Conservation (phyloP, 169 alveolate species). For the Plasmodium gaboni region DNA sequence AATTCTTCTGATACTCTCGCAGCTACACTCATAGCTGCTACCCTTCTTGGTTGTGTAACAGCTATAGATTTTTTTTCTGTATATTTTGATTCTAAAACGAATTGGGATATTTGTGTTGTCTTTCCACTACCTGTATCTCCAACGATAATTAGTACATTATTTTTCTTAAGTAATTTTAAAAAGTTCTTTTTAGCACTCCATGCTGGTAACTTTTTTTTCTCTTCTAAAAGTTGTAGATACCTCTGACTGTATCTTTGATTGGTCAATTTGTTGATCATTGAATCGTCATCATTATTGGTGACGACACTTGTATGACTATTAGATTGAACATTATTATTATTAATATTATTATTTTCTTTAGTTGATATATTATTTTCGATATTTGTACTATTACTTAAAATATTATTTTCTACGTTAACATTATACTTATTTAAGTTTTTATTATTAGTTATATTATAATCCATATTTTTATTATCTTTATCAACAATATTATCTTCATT, state of each 20-base stretch:
- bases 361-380: neutral
- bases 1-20: constrained; percentile 98
- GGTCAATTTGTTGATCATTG: constrained; percentile 52
- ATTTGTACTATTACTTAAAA: neutral
- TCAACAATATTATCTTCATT: neutral
- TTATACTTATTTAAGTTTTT: neutral
- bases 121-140: constrained; percentile 99
- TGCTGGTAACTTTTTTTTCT: constrained; percentile 90
- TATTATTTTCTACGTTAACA: neutral
- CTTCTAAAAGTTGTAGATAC: constrained; percentile 87
- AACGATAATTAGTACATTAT: constrained; percentile 85
- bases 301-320: too few relatives aligned
- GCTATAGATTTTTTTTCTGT: constrained; percentile 92
- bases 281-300: neutral
- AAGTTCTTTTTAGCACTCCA: constrained; percentile 91
- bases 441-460: neutral
- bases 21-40: constrained; percentile 99
- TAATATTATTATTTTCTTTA: constrained; percentile 1
- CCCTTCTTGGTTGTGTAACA: constrained; percentile 99
- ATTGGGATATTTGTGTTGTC: constrained; percentile 98
- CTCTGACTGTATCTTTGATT: constrained; percentile 81
- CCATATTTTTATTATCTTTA: neutral
- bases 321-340: neutral
- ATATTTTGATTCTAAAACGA: constrained; percentile 90
- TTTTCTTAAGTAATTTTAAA: constrained; percentile 86